These are phyloP conservation scores for Bryoglossum gracile DNA, from an alignment of 495 filamentous ascomycete species.

Conservation along the genomic window DNA sequence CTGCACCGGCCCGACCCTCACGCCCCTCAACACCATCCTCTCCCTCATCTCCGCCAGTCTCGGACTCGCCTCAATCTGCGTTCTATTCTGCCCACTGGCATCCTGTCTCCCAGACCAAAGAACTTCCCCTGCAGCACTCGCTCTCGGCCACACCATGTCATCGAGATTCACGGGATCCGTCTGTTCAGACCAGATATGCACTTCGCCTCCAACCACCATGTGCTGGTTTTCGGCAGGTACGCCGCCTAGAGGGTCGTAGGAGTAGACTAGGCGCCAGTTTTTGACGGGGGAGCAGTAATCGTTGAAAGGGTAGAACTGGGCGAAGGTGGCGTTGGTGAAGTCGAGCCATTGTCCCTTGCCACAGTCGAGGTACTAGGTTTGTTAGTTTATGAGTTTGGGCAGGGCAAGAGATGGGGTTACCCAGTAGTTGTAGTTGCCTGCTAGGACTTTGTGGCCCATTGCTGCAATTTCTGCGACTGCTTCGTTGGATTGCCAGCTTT, in stretches of 20 bases:
- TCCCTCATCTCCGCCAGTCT: constrained; percentile 66
- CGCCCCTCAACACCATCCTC: constrained; percentile 56
- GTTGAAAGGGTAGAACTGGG: constrained; percentile 53
- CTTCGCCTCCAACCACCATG: constrained; percentile 70
- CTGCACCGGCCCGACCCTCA: constrained; percentile 50
- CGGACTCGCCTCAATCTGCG: constrained; percentile 54
- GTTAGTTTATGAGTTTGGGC: constrained; percentile 1
- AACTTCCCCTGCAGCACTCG: constrained; percentile 63
- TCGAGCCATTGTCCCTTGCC: constrained; percentile 71
- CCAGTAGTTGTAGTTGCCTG: constrained; percentile 72
- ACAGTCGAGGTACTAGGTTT: constrained; percentile 68
- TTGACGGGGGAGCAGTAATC: constrained; percentile 73
- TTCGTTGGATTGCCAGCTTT: constrained; percentile 59
- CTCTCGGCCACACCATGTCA: constrained; percentile 67
- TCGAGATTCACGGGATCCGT: constrained; percentile 65
- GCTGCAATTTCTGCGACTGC: constrained; percentile 46
- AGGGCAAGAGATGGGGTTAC: constrained; percentile 29
- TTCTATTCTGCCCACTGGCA: constrained; percentile 52
- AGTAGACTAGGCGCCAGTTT: constrained; percentile 72
- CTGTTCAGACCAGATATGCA: constrained; percentile 71
- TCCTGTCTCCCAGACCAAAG: constrained; percentile 65
- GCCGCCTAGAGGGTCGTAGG: constrained; percentile 59
- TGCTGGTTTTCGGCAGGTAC: constrained; percentile 48
- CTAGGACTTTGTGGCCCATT: constrained; percentile 59
- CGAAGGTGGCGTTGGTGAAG: constrained; percentile 42